A percentile compares a stretch with the other conserved stretches of the same genome.
Conservation (phyloP, 768 basidiomycete genomes). For the Hirschioporus abietinus region DNA sequence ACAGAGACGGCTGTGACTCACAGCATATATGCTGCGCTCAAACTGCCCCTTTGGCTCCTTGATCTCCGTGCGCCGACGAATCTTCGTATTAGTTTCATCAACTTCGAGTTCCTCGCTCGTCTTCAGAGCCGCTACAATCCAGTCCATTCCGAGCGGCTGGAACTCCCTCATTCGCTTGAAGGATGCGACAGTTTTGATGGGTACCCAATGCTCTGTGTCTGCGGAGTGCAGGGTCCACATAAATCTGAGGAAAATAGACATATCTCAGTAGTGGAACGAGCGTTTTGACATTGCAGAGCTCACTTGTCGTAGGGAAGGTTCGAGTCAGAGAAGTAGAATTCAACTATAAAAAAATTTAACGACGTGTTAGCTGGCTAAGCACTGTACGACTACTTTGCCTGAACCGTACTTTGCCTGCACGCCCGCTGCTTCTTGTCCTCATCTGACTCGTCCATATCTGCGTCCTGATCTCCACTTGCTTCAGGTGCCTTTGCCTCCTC, state of each 20-base stretch:
- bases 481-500: slow-evolving; percentile 6
- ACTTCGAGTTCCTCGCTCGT: slow-evolving; percentile 59
- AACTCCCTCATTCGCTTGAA: slow-evolving; percentile 94
- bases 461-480: slow-evolving; percentile 4
- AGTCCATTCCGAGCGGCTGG: slow-evolving; percentile 51
- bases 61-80: slow-evolving; percentile 70
- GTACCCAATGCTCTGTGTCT: slow-evolving; percentile 84
- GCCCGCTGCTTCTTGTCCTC: slow-evolving; percentile 43
- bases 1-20: slow-evolving; percentile 36
- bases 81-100: slow-evolving; percentile 64
- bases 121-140: slow-evolving; percentile 65
- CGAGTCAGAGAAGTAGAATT: slow-evolving; percentile 96
- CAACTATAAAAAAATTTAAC: slow-evolving; percentile 49
- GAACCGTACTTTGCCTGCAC: slow-evolving; percentile 47
- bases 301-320: slow-evolving; percentile 91
- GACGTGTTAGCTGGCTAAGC: neutral
- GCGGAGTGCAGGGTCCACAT: slow-evolving; percentile 90
- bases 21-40: slow-evolving; percentile 84
- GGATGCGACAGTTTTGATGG: slow-evolving; percentile 78
- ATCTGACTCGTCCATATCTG: slow-evolving; percentile 23
- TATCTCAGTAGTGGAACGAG: neutral
- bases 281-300: slow-evolving; percentile 11
- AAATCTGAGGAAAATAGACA: slow-evolving; percentile 50
- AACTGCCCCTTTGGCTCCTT: slow-evolving; percentile 75
- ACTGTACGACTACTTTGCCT: neutral